phyloP scores from a whole-genome alignment of 768 basidiomycete species.

The Auriscalpium orientale region DNA sequence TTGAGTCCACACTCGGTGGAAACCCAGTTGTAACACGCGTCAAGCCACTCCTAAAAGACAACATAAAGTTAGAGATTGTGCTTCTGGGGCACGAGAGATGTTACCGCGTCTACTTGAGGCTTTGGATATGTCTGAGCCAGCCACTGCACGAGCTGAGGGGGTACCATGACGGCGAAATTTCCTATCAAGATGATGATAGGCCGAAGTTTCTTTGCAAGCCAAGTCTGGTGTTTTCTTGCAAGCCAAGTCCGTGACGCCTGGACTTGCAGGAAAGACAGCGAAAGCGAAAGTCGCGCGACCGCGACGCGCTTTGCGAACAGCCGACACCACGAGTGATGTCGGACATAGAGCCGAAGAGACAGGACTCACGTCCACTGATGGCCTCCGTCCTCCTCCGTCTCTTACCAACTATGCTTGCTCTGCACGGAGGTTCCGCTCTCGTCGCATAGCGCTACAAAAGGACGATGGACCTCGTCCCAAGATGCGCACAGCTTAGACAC shows the following conservation, averaged over 20 bases:
- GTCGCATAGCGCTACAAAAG: no score
- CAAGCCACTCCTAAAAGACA: constrained; percentile 60
- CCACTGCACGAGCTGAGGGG: constrained; percentile 41
- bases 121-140: constrained; percentile 47
- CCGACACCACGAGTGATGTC: no score
- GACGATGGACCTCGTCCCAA: no score
- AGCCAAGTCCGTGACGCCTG: no score
- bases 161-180: constrained; percentile 17
- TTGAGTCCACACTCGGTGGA: constrained; percentile 38
- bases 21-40: constrained; percentile 65
- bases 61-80: neutral
- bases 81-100: neutral
- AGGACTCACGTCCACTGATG: no score
- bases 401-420: no score
- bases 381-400: no score
- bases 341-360: no score
- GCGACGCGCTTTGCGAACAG: no score
- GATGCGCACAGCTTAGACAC: no score
- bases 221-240: neutral
- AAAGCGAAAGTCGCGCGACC: neutral
- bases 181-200: neutral
- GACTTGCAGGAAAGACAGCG: neutral
- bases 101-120: constrained; percentile 57
- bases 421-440: no score
- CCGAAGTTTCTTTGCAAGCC: neutral